These are phyloP conservation scores for Ophiostoma australiae DNA, from an alignment of 2,329 filamentous ascomycete genomes.

Conservation along the genomic window DNA sequence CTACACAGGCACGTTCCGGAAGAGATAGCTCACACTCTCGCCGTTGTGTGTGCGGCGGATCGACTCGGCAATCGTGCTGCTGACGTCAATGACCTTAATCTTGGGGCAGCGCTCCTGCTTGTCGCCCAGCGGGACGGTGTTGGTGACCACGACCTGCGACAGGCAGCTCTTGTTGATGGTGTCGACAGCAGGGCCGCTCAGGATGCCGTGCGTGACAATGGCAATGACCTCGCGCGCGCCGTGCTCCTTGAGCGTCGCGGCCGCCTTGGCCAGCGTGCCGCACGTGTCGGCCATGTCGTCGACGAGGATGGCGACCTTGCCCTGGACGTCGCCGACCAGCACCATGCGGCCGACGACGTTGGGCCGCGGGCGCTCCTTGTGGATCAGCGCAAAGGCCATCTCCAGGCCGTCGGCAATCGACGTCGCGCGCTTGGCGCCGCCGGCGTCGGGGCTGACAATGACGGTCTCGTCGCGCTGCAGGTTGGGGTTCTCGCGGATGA, in stretches of 20 bases:
- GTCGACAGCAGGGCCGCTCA: constrained; percentile 71
- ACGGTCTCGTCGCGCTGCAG: constrained; percentile 61
- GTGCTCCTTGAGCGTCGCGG: constrained; percentile 79
- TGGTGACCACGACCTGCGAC: constrained; percentile 79
- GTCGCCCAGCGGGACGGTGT: constrained; percentile 75
- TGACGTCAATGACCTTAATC: constrained; percentile 88
- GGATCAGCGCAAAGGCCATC: constrained; percentile 86
- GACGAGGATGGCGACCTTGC: constrained; percentile 90
- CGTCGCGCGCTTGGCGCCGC: constrained; percentile 89
- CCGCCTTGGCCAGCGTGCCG: constrained; percentile 65
- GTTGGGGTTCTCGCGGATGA: constrained; percentile 36
- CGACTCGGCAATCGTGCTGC: constrained; percentile 70
- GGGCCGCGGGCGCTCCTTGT: constrained; percentile 82
- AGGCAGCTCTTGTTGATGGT: constrained; percentile 75
- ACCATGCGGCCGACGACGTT: constrained; percentile 87
- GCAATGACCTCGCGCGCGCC: constrained; percentile 85
- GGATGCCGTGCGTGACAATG: constrained; percentile 55
- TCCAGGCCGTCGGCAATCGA: constrained; percentile 90
- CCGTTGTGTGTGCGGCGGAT: constrained; percentile 66
- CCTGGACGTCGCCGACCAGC: constrained; percentile 87
- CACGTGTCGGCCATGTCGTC: constrained; percentile 31
- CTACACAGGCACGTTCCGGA: constrained; percentile 59
- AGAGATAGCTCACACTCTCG: constrained; percentile 59
- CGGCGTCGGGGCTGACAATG: constrained; percentile 91
- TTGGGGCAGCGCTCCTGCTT: constrained; percentile 70